Evolutionary conservation across 306 rosid species (phyloP), one percentile per base, ranked within the genome.

Genomic region (Astragalus membranaceus): DNA sequence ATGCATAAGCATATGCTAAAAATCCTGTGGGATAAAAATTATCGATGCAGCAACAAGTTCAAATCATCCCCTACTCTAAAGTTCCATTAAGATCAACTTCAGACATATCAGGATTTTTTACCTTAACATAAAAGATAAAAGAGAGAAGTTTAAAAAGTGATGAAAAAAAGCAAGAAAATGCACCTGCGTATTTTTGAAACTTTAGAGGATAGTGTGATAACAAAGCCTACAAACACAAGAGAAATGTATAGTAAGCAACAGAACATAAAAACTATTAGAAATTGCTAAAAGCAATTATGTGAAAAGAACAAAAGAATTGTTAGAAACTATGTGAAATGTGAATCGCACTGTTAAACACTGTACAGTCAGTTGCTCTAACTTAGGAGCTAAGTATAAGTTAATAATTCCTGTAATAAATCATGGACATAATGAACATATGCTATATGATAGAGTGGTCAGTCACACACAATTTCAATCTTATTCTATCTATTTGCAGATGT

Each of bases 131-230:
- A 16, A 48, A 42, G 75, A 65, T 16, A 14, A 41, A 10, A 33
- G 29, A 43, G 15, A 59, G 49, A 65, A 15, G 48, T 37, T n/a
- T 30, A 54, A 30, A 23, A 46, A 41, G 41, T 3, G 33, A 23
- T 12, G 37, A 23, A 57, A 32, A 61, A 37, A 36, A 53, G 6
- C 46, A 37, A 64, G 61, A 66, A 65, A 76, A 54, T 79, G 58
- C 87, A 91, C 99, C 84, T 56, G 72, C 97, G 88, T 46, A 94
- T 37, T 73, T 83, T 77, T 91, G 81, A 79, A 88, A 80, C 84
- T 94, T 94, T 29, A 17, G 69, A 75, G 89, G 91, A 76, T 80
- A 81, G 64, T 91, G 88, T 29, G 85, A 73, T 76, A 94, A 67
- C 65, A 94, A 76, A 78, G 86, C 96, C 99, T 94, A 82, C 84